Evolutionary conservation across 768 basidiomycete genomes (phyloP).

Genomic region (Rossbeevera mucosa): DNA sequence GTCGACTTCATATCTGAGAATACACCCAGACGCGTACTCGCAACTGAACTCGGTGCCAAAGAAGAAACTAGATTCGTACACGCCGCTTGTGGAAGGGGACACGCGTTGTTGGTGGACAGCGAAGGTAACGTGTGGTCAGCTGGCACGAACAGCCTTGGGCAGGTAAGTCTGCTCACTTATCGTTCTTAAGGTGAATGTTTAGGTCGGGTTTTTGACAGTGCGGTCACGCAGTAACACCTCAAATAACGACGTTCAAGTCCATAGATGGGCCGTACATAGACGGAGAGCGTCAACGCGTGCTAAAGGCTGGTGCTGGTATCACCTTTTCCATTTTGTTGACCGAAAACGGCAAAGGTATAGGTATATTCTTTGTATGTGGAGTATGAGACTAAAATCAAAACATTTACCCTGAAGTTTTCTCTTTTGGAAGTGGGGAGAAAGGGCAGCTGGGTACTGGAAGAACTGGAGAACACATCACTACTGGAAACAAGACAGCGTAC

Average conservation of each 20-base stretch:
- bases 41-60: slow-evolving; percentile 58
- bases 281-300: slow-evolving; percentile 59
- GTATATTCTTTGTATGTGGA: neutral
- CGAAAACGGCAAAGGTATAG: slow-evolving; percentile 72
- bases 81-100: slow-evolving; percentile 80
- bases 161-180: slow-evolving; percentile 47
- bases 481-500: slow-evolving; percentile 78
- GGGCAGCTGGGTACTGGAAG: slow-evolving; percentile 92
- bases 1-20: slow-evolving; percentile 66
- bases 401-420: slow-evolving; percentile 54
- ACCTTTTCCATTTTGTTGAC: slow-evolving; percentile 83
- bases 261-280: slow-evolving; percentile 55
- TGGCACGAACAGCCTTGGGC: slow-evolving; percentile 76
- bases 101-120: slow-evolving; percentile 78
- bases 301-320: slow-evolving; percentile 76
- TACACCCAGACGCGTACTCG: slow-evolving; percentile 57
- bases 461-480: slow-evolving; percentile 87
- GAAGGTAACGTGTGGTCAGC: slow-evolving; percentile 81
- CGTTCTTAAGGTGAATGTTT: too few relatives aligned
- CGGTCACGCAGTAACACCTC: slow-evolving; percentile 43
- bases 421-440: slow-evolving; percentile 88
- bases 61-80: slow-evolving; percentile 61
- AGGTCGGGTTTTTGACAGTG: too few relatives aligned
- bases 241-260: slow-evolving; percentile 61
- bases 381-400: slow-evolving; percentile 1